Evolutionary conservation across 2,329 filamentous ascomycete species (phyloP).

Genomic region (Xylaria sp.): DNA sequence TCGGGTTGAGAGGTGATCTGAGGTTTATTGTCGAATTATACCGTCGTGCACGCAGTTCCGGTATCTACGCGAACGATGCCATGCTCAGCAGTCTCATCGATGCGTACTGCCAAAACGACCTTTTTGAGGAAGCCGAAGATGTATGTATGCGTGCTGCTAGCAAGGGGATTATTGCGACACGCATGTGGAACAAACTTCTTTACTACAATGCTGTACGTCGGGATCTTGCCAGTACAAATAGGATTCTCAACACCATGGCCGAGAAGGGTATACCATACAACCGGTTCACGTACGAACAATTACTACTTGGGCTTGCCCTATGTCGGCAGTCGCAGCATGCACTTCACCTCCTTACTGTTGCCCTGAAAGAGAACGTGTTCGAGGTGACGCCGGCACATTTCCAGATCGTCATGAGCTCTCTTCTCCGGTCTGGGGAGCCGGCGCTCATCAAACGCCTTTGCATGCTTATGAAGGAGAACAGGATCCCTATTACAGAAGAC

Average conservation of each 20-base stretch:
- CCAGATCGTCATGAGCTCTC: slow-evolving; percentile 62
- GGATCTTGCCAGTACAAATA: slow-evolving; percentile 60
- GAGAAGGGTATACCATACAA: slow-evolving; percentile 59
- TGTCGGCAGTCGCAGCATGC: slow-evolving; percentile 62
- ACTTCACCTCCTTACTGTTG: slow-evolving; percentile 58
- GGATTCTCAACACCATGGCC: slow-evolving; percentile 61
- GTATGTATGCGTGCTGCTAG: slow-evolving; percentile 67
- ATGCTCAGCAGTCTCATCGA: slow-evolving; percentile 74
- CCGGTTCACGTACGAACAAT: slow-evolving; percentile 59
- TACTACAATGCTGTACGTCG: slow-evolving; percentile 73
- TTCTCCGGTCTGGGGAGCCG: slow-evolving; percentile 58
- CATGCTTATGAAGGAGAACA: slow-evolving; percentile 55
- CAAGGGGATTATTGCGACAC: slow-evolving; percentile 62
- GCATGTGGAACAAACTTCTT: slow-evolving; percentile 83
- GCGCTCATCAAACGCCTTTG: slow-evolving; percentile 55
- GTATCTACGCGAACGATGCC: slow-evolving; percentile 61
- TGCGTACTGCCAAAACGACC: slow-evolving; percentile 70
- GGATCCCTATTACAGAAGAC: slow-evolving; percentile 56
- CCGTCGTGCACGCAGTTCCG: slow-evolving; percentile 65
- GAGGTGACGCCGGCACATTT: slow-evolving; percentile 61
- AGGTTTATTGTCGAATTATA: slow-evolving; percentile 74
- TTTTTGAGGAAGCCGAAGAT: slow-evolving; percentile 64
- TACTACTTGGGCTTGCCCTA: slow-evolving; percentile 60
- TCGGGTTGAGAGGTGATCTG: slow-evolving; percentile 76
- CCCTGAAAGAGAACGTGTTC: slow-evolving; percentile 57